Base-by-base conservation (phyloP, 257 asterid species). In the Solanum tacnaense region DNA sequence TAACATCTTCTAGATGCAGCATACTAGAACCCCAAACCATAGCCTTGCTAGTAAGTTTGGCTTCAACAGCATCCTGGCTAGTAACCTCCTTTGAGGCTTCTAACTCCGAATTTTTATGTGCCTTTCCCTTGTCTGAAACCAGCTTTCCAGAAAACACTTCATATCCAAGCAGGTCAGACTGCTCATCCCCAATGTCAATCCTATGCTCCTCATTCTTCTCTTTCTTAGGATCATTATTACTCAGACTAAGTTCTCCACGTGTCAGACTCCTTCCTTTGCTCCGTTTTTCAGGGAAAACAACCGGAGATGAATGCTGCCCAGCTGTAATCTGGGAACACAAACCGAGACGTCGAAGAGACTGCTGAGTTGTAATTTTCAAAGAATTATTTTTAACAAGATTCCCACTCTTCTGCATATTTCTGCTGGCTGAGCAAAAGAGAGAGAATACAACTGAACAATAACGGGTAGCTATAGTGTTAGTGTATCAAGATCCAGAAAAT, bases 141-240 rank as follows among this genome's bases (percentile, higher is more conserved):
- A 97, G 94, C 90, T 97, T 96, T 52, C 98, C 99, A 8, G 94
- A 89, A 88, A 93, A 91, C 20, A 97, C 96, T 88, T 94, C 98
- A 90, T 95, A 96, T 70, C 99, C 98, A 81, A 97, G 91, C 87
- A 97, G 93, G 89, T 95, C 98, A 73, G 98, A 96, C 88, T 95
- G 92, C 92, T 97, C 99, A 85, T 97, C 99, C 88, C 96, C 99
- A 82, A 97, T 90, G 90, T 97, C 98, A 91, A 97, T 94, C 91
- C 91, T 96, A 84, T 93, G 98, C 82, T 96, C 99, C 85, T 90
- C 94, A 68, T 91, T 87, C 89, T 93, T 94, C 83, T 90, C 89
- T 88, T 91, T 94, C 90, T 91, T 87, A 76, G 92, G 87, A 83
- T 91, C 96, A 88, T 89, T 92, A 88, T 89, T 93, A 89, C 70